Evolutionary conservation across 1,284 basidiomycete genomes (phyloP).

Genomic region (Apiotrichum mycotoxinovorans): DNA sequence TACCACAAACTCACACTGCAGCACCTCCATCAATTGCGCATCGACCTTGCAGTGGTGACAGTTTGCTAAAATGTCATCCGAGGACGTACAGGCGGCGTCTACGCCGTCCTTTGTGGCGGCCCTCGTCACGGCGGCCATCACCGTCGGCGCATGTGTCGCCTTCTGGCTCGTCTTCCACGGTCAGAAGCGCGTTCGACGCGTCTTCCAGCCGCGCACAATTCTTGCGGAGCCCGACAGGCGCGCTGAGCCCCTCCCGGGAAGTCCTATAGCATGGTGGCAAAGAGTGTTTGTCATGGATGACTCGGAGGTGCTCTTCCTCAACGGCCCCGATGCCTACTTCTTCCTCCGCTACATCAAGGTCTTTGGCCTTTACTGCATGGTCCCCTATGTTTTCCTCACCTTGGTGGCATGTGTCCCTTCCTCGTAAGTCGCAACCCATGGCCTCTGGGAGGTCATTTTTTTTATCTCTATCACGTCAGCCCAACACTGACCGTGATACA

Average conservation of each 20-base stretch:
- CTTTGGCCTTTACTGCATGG: constrained; percentile 61
- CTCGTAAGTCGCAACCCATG: constrained; percentile 34
- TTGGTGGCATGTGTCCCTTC: constrained; percentile 52
- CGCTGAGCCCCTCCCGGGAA: constrained; percentile 21
- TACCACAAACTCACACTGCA: neutral
- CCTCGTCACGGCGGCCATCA: constrained; percentile 41
- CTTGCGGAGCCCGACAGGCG: constrained; percentile 43
- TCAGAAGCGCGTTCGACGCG: constrained; percentile 29
- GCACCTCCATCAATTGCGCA: neutral
- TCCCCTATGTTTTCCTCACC: constrained; percentile 65
- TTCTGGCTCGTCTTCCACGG: constrained; percentile 40
- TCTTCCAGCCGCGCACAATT: constrained; percentile 42
- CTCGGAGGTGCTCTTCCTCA: constrained; percentile 54
- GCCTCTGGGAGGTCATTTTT: no score
- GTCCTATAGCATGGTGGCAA: constrained; percentile 37
- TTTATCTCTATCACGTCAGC: neutral
- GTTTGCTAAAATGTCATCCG: neutral
- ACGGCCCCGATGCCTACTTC: constrained; percentile 91
- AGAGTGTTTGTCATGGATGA: constrained; percentile 38
- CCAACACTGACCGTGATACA: neutral
- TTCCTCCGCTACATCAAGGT: constrained; percentile 68
- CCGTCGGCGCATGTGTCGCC: constrained; percentile 34
- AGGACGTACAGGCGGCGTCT: constrained; percentile 18
- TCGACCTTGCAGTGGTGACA: neutral
- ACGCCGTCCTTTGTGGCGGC: constrained; percentile 46